These are phyloP conservation scores for Aspergillus oerlinghausenensis DNA, from an alignment of 2,329 filamentous ascomycete genomes.

Conservation along the genomic window DNA sequence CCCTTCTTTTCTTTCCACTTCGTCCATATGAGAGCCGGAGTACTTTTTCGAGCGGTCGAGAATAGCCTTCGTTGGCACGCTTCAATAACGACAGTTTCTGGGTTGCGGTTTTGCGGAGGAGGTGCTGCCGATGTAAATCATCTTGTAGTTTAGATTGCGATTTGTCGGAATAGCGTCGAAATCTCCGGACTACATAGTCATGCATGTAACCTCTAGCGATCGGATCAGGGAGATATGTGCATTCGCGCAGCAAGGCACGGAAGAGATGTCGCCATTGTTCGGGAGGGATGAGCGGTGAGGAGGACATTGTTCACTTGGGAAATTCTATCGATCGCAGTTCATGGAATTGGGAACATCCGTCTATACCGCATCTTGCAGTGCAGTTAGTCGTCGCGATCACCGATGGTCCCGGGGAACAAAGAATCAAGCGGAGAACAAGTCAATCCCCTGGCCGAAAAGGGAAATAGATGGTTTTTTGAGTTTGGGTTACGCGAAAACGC, in stretches of 20 bases:
- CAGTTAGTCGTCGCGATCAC: background rate
- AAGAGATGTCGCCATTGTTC: slow-evolving; percentile 45
- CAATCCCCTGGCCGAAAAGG: slow-evolving; percentile 10
- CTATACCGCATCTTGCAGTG: background rate
- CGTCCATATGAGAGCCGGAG: slow-evolving; percentile 56
- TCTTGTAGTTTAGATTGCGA: slow-evolving; percentile 13
- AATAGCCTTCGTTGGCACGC: slow-evolving; percentile 55
- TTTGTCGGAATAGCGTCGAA: slow-evolving; percentile 38
- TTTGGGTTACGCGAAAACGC: slow-evolving; percentile 18
- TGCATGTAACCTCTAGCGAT: slow-evolving; percentile 49
- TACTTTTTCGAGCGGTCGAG: slow-evolving; percentile 47
- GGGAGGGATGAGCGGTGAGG: slow-evolving; percentile 21
- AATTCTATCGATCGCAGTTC: background rate
- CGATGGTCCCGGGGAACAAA: background rate
- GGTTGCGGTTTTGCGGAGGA: slow-evolving; percentile 22
- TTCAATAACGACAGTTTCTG: slow-evolving; percentile 42
- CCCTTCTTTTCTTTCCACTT: slow-evolving; percentile 48
- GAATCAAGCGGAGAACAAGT: background rate
- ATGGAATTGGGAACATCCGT: background rate
- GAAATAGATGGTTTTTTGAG: slow-evolving; percentile 13
- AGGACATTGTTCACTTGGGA: background rate
- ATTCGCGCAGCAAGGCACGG: slow-evolving; percentile 55
- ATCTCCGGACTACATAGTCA: slow-evolving; percentile 46
- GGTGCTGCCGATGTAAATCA: slow-evolving; percentile 14
- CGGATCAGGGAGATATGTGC: slow-evolving; percentile 57